These are phyloP conservation scores for Lactarius hatsudake DNA, from an alignment of 768 basidiomycete species.

Conservation along the genomic window DNA sequence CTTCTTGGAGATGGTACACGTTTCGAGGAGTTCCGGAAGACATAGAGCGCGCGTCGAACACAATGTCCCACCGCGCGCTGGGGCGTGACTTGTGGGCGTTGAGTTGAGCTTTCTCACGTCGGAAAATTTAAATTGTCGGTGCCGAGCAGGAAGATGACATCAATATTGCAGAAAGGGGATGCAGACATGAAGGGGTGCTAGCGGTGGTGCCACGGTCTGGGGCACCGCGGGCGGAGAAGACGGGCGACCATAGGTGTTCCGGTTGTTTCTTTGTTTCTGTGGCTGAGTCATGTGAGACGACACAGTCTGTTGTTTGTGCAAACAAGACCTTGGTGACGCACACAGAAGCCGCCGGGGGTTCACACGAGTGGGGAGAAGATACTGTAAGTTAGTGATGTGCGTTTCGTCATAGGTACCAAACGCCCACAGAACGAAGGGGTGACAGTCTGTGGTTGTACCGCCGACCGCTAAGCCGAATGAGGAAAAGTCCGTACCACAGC, in stretches of 20 bases:
- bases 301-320: background rate
- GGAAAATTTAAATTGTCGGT: background rate
- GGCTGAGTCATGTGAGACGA: background rate
- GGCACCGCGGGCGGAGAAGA: background rate
- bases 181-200: background rate
- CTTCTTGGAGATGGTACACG: background rate
- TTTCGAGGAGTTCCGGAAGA: background rate
- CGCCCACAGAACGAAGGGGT: background rate
- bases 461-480: constrained; percentile 4
- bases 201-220: background rate
- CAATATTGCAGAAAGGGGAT: background rate
- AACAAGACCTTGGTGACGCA: background rate
- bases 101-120: too few relatives aligned
- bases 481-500: constrained; percentile 8
- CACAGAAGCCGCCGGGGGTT: background rate
- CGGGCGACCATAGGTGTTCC: background rate
- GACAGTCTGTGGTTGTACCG: background rate
- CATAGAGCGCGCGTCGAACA: background rate
- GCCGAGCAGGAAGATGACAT: background rate
- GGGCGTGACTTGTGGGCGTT: background rate
- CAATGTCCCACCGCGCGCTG: background rate
- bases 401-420: constrained; percentile 1
- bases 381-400: background rate
- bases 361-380: background rate
- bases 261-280: background rate